phyloP scores from a whole-genome alignment of 1,284 basidiomycete species.

The Trichosporon faecale region DNA sequence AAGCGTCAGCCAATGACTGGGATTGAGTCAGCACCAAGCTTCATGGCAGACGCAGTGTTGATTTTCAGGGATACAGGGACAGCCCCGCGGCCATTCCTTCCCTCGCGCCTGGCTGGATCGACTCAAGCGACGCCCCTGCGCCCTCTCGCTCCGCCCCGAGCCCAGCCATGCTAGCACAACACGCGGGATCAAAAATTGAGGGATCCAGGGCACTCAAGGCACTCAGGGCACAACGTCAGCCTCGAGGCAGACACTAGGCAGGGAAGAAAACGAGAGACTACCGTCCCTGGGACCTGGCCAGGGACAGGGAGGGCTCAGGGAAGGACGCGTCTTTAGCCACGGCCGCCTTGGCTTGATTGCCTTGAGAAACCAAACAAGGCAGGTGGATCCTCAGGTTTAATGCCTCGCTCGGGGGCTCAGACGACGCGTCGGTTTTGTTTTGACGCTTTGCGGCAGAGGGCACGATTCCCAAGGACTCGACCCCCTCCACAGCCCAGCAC shows the following conservation, averaged over 20 bases:
- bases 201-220: not conserved
- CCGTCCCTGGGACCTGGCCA: not conserved
- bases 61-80: not conserved
- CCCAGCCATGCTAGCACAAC: not conserved
- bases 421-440: constrained; percentile 10
- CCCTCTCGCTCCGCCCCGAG: not conserved
- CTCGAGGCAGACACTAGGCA: too few species aligned
- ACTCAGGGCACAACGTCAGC: too few species aligned
- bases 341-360: not conserved
- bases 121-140: not conserved
- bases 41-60: not conserved
- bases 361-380: not conserved
- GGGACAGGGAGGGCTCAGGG: not conserved
- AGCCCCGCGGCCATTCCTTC: not conserved
- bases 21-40: too few species aligned
- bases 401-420: not conserved
- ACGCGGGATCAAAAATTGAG: not conserved
- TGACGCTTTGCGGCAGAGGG: not conserved
- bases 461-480: not conserved
- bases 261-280: too few species aligned
- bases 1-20: not conserved
- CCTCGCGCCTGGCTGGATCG: not conserved
- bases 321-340: not conserved
- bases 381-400: not conserved
- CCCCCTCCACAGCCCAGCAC: not conserved